Evolutionary conservation across 2,329 filamentous ascomycete species (phyloP).

Genomic region (Pestalotiopsis fici): DNA sequence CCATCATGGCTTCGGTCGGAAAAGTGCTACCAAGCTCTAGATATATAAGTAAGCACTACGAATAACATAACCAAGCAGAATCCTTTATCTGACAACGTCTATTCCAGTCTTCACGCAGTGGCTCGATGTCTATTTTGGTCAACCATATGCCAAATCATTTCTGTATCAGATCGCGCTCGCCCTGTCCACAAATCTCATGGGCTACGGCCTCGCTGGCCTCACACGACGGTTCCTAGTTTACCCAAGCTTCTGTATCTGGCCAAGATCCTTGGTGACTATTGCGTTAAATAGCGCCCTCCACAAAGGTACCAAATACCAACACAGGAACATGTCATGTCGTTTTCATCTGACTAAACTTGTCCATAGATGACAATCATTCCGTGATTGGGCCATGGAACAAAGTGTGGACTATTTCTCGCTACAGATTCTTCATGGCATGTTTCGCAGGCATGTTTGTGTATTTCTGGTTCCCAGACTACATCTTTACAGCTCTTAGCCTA

Average conservation of each 20-base stretch:
- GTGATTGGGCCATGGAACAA: constrained; percentile 35
- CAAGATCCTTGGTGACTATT: constrained; percentile 42
- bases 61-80: not conserved
- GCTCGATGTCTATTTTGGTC: constrained; percentile 48
- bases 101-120: constrained; percentile 49
- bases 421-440: constrained; percentile 41
- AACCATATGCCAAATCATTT: constrained; percentile 44
- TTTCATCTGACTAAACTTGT: not conserved
- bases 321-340: not conserved
- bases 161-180: constrained; percentile 49
- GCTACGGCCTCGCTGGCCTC: constrained; percentile 52
- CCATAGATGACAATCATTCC: constrained; percentile 37
- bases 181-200: constrained; percentile 52
- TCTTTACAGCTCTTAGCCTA: constrained; percentile 40
- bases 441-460: constrained; percentile 47
- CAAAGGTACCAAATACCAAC: not conserved
- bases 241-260: constrained; percentile 39
- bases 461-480: constrained; percentile 48
- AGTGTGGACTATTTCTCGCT: constrained; percentile 39
- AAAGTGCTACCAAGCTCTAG: not conserved
- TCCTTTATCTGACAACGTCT: constrained; percentile 44
- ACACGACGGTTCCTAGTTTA: constrained; percentile 23
- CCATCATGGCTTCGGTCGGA: constrained; percentile 59
- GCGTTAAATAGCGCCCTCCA: constrained; percentile 46
- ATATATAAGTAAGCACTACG: not conserved